Evolutionary conservation across 1,284 basidiomycete genomes (phyloP).

Genomic region (Cryptococcus floricola): DNA sequence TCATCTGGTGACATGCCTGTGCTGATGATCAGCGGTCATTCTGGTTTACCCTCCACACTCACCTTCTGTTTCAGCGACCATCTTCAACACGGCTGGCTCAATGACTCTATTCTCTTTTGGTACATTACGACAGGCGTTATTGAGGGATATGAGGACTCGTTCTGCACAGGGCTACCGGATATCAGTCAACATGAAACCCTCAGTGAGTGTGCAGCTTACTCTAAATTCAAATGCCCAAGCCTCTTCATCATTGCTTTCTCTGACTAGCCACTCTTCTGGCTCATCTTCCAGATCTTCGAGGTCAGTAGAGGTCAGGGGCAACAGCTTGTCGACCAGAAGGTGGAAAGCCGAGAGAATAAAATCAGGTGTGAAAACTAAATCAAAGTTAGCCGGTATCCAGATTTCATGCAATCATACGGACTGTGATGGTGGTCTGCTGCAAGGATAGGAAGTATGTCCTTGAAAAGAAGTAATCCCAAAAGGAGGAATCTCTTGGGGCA

Average conservation of each 20-base stretch:
- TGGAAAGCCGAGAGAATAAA: slow-evolving; percentile 76
- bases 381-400: background rate
- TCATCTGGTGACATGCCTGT: slow-evolving; percentile 50
- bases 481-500: slow-evolving; percentile 63
- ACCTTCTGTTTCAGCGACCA: slow-evolving; percentile 60
- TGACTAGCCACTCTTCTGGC: slow-evolving; percentile 84
- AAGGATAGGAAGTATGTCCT: slow-evolving; percentile 56
- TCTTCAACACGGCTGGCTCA: slow-evolving; percentile 62
- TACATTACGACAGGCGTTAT: slow-evolving; percentile 66
- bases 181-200: slow-evolving; percentile 1
- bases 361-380: slow-evolving; percentile 62
- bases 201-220: slow-evolving; percentile 52
- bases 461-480: slow-evolving; percentile 82
- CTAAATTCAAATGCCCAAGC: slow-evolving; percentile 86
- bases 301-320: slow-evolving; percentile 73
- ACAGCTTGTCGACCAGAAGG: slow-evolving; percentile 72
- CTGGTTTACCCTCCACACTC: slow-evolving; percentile 21
- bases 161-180: slow-evolving; percentile 69
- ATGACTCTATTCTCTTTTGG: slow-evolving; percentile 52
- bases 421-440: slow-evolving; percentile 42
- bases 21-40: slow-evolving; percentile 19
- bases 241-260: slow-evolving; percentile 71
- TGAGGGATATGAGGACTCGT: slow-evolving; percentile 74
- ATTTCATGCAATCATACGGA: slow-evolving; percentile 17
- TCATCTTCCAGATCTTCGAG: slow-evolving; percentile 74